These are phyloP conservation scores for Hypoxylon sp. DNA, from an alignment of 2,329 filamentous ascomycete genomes.

Conservation along the genomic window DNA sequence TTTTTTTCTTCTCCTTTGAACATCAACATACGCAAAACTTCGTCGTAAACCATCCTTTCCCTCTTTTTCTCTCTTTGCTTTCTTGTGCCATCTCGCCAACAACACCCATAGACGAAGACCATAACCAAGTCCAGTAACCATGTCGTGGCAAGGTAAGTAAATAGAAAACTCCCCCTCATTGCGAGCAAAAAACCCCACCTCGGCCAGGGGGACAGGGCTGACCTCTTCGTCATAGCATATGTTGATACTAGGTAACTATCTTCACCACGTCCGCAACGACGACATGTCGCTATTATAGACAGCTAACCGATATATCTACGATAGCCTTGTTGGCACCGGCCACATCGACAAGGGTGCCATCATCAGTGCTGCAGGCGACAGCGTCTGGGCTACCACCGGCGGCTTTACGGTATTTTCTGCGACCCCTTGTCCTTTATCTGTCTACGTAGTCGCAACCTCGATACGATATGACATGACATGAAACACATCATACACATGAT, in stretches of 20 bases:
- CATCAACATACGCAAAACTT: conserved; percentile 18
- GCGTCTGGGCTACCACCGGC: conserved; percentile 76
- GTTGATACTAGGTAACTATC: conserved; percentile 66
- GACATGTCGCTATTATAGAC: no score
- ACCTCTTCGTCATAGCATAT: conserved; percentile 56
- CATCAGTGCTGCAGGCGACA: conserved; percentile 81
- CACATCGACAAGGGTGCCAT: conserved; percentile 87
- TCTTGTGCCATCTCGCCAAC: conserved; percentile 16
- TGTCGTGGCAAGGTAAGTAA: conserved; percentile 79
- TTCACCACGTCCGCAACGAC: conserved; percentile 4
- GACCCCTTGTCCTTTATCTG: conserved; percentile 25
- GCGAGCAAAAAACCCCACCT: conserved; percentile 40
- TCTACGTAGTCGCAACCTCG: conserved; percentile 10
- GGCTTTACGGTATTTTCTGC: conserved; percentile 74
- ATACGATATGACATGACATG: conserved; percentile 12
- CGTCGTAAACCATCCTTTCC: conserved; percentile 17
- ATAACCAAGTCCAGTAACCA: conserved; percentile 51
- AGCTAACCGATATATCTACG: conserved; percentile 10
- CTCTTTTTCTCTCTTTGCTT: conserved; percentile 11
- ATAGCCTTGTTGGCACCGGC: conserved; percentile 80
- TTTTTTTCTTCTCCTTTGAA: conserved; percentile 33
- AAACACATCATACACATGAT: not conserved
- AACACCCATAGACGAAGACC: conserved; percentile 16
- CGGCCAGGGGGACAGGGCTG: conserved; percentile 40
- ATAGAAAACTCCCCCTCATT: conserved; percentile 28